Evolutionary conservation across 306 rosid species (phyloP).

Genomic region (Fragaria vesca): DNA sequence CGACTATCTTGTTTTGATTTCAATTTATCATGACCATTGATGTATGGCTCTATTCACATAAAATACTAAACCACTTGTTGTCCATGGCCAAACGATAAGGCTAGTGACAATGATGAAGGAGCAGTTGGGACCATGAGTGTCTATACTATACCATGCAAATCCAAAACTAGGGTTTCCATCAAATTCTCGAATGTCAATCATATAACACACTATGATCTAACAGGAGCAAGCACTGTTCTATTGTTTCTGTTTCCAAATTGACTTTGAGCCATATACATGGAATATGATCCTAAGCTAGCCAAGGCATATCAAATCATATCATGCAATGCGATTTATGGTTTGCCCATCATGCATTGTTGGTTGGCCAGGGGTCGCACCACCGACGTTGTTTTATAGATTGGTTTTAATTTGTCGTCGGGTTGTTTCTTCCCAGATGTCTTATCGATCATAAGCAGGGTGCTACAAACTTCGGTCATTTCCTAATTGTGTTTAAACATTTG

Average conservation of each 20-base stretch:
- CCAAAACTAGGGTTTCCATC: conserved; percentile 25
- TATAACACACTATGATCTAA: background rate
- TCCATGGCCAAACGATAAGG: background rate
- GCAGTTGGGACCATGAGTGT: conserved; percentile 49
- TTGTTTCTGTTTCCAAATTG: background rate
- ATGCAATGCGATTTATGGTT: background rate
- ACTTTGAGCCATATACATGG: background rate
- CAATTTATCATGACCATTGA: background rate
- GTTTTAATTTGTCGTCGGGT: background rate
- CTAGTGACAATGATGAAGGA: conserved; percentile 11
- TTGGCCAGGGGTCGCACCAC: conserved; percentile 45
- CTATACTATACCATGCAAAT: conserved; percentile 37
- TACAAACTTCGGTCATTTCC: conserved; percentile 24
- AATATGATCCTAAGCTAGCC: background rate
- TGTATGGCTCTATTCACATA: background rate
- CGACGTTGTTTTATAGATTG: conserved; percentile 20
- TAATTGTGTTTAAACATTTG: background rate
- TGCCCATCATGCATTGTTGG: conserved; percentile 27
- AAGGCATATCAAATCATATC: conserved; percentile 7
- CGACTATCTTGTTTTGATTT: background rate
- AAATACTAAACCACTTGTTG: conserved; percentile 14
- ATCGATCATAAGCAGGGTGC: conserved; percentile 33
- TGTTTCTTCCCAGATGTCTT: conserved; percentile 2
- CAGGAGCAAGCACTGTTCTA: conserved; percentile 6
- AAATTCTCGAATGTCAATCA: background rate